Conservation (phyloP, 176 grass and related monocot species). For the sorghum (Sorghum bicolor) region Sorghum_bicolor_NCBIv3 NC_012871.2:4484001-4484500, state of each 20-base stretch:
- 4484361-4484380: slow-evolving; percentile 95
- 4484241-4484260: background rate
- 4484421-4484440: slow-evolving; percentile 50
- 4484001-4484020: background rate
- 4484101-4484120: background rate
- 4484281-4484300: slow-evolving; percentile 31
- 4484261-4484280: background rate
- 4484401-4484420: slow-evolving; percentile 54
- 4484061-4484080: background rate
- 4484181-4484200: background rate
- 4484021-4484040: background rate
- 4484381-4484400: slow-evolving; percentile 76
- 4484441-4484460: slow-evolving; percentile 73
- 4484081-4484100: background rate
- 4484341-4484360: slow-evolving; percentile 90
- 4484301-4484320: slow-evolving; percentile 79
- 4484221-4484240: background rate
- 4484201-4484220: background rate
- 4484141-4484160: background rate
- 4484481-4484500: slow-evolving; percentile 55
- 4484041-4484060: background rate
- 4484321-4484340: slow-evolving; percentile 63
- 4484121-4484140: background rate
- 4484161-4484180: background rate
- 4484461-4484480: slow-evolving; percentile 66